Evolutionary conservation across 2,329 filamentous ascomycete species (phyloP), one percentile per base, ranked within the genome.

Genomic region (Hortaea sp.): DNA sequence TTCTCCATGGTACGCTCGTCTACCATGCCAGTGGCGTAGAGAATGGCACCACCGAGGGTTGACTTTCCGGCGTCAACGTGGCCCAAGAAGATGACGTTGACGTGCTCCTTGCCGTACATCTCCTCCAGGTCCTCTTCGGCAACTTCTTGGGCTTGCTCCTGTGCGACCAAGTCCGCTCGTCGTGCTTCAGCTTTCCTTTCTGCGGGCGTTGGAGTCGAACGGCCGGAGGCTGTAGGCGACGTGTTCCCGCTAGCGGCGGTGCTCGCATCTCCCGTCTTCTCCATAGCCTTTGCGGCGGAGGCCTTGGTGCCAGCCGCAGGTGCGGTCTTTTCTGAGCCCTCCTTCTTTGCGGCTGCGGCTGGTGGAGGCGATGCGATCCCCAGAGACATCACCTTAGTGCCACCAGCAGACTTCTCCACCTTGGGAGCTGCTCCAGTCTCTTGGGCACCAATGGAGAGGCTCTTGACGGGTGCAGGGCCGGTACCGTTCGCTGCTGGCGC

Each of bases 31-130:
- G 90, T 95, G 44, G 81, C 81, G 66, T 92, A 95, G 10, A 98
- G 75, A 53, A 98, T 94, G 44, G 86, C 86, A 43, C 92, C 92
- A 63, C 92, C 92, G 5, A 98, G 76, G 3, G 92, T 98, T 35
- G 88, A 95, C 73, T 98, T 98, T 58, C 92, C 92, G 44, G 92
- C 92, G 72, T 98, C 92, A 59, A 98, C 94, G 75, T 98, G 92
- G 43, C 92, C 90, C 62, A 97, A 85, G 70, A 97, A 95, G 55
- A 97, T 95, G 57, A 98, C 84, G 69, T 98, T 98, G 61, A 98
- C 76, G 58, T 84, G 81, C 63, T 84, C 88, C 68, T 97, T 95
- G 64, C 92, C 92, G 66, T 92, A 98, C 51, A 98, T 92, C 66
- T 97, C 90, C 66, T 88, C 87, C 50, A 98, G 72, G 0, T 88